Conservation (phyloP, 345 rosid species). For the Heritiera fomes region DNA sequence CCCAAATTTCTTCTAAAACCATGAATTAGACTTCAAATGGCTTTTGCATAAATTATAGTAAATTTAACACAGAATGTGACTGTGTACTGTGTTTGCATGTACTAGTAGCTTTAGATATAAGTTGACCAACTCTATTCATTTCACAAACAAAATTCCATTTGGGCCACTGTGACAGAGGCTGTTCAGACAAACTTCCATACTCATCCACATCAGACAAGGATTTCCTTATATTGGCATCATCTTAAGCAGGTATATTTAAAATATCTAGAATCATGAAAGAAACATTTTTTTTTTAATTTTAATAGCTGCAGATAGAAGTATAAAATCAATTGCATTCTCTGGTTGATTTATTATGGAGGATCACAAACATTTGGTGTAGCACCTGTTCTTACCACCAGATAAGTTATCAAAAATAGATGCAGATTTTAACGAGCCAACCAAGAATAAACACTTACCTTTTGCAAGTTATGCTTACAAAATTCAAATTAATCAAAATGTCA, state of each 20-base stretch:
- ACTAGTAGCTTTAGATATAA: background rate
- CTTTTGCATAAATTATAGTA: background rate
- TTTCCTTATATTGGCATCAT: background rate
- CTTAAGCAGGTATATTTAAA: background rate
- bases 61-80: background rate
- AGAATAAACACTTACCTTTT: background rate
- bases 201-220: background rate
- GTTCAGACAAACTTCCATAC: background rate
- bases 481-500: background rate
- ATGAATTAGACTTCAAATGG: background rate
- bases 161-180: background rate
- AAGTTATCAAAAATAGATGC: background rate
- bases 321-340: background rate
- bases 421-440: background rate
- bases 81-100: background rate
- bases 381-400: background rate
- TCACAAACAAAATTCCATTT: background rate
- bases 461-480: background rate
- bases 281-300: background rate
- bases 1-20: conserved; percentile 5
- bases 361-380: background rate
- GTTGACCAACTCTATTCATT: background rate
- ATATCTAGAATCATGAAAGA: background rate
- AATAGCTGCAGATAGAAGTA: background rate
- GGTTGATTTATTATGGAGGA: background rate